phyloP scores from a whole-genome alignment of 1,284 basidiomycete genomes.

The Filobasidium uniguttulatum region DNA sequence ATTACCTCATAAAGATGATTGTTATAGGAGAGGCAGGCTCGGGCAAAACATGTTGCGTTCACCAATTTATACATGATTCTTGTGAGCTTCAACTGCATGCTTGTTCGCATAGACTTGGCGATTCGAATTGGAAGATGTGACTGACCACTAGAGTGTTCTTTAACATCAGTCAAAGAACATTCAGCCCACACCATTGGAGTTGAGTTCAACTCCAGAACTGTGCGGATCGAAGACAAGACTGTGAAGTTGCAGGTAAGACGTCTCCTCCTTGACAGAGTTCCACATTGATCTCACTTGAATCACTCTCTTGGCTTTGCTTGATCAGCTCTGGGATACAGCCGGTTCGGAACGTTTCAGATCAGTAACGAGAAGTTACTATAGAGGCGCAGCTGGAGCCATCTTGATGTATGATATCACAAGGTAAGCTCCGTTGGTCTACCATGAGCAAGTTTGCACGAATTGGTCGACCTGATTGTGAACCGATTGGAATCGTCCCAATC shows the following conservation, averaged over 20 bases:
- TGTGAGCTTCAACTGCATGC: constrained; percentile 51
- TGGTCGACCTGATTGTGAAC: no score
- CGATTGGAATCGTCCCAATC: background rate
- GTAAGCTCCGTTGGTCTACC: constrained; percentile 40
- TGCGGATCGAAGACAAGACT: constrained; percentile 77
- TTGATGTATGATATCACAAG: constrained; percentile 93
- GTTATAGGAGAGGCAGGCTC: constrained; percentile 92
- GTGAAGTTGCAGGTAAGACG: constrained; percentile 75
- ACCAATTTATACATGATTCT: constrained; percentile 87
- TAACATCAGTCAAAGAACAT: constrained; percentile 72
- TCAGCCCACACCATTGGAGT: constrained; percentile 97
- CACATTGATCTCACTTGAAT: constrained; percentile 11
- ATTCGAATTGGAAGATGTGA: constrained; percentile 4
- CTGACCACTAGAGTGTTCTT: background rate
- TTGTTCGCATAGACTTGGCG: background rate
- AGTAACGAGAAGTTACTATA: constrained; percentile 94
- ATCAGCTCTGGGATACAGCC: constrained; percentile 78
- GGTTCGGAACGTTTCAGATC: constrained; percentile 90
- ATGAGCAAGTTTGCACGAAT: no score
- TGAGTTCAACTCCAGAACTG: constrained; percentile 79
- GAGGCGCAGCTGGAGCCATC: constrained; percentile 85
- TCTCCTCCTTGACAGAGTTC: background rate
- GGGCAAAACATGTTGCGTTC: constrained; percentile 88
- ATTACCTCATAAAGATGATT: constrained; percentile 96
- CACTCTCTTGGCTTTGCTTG: background rate